Evolutionary conservation across 306 rosid species (phyloP).

Genomic region (Hippophae tibetana): DNA sequence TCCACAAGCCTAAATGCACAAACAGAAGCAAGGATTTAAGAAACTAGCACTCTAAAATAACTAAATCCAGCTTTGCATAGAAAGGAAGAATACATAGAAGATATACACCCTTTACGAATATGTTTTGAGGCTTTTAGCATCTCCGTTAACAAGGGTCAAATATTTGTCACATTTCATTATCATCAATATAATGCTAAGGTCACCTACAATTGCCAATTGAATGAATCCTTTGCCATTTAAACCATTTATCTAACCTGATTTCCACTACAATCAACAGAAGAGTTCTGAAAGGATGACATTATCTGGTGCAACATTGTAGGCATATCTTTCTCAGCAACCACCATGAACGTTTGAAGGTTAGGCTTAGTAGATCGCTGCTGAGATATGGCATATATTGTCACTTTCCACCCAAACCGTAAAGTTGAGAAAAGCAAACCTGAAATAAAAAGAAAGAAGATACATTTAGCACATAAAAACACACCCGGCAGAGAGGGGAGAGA

Average conservation of each 20-base stretch:
- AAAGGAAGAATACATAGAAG: background rate
- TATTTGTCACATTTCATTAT: background rate
- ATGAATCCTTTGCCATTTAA: conserved; percentile 5
- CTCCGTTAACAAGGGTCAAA: background rate
- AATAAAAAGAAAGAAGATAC: conserved; percentile 7
- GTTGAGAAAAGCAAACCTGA: conserved; percentile 71
- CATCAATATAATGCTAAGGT: background rate
- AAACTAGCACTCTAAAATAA: conserved; percentile 9
- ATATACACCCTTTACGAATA: background rate
- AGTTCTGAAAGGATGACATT: conserved; percentile 33
- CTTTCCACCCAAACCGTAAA: conserved; percentile 88
- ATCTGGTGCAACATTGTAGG: conserved; percentile 51
- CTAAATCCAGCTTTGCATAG: background rate
- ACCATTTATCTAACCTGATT: conserved; percentile 51
- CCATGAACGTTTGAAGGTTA: conserved; percentile 70
- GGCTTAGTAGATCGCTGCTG: conserved; percentile 49
- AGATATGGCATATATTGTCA: conserved; percentile 65
- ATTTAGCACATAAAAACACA: conserved; percentile 2
- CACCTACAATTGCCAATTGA: conserved; percentile 6
- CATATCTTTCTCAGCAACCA: conserved; percentile 64
- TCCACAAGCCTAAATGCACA: conserved; percentile 51
- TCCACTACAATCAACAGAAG: conserved; percentile 46
- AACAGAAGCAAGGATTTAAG: conserved; percentile 19
- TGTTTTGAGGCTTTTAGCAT: background rate
- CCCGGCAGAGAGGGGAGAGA: background rate